Conservation (phyloP, 371 early-diverging fungal genomes). For the Rhizopus sp. region DNA sequence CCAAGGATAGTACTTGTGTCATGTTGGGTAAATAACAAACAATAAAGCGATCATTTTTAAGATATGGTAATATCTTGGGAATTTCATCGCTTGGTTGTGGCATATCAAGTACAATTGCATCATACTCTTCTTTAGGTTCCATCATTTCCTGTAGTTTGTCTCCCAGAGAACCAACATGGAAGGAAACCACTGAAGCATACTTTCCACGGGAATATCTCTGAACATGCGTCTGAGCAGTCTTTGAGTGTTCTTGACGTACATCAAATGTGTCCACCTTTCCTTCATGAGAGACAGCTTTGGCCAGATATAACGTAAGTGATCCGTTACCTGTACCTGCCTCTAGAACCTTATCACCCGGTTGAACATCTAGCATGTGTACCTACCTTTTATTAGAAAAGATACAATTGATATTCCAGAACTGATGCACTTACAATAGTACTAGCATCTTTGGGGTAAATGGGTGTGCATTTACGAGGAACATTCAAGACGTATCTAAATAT, state of each 20-base stretch:
- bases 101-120: constrained; percentile 73
- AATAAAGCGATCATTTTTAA: constrained; percentile 67
- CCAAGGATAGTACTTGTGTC: constrained; percentile 70
- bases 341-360: constrained; percentile 63
- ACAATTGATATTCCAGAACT: not conserved
- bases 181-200: constrained; percentile 48
- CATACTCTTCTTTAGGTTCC: constrained; percentile 41
- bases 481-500: constrained; percentile 54
- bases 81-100: constrained; percentile 64
- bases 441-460: constrained; percentile 80
- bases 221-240: constrained; percentile 59
- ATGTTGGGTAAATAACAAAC: constrained; percentile 79
- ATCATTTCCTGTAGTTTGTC: constrained; percentile 27
- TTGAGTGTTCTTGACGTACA: constrained; percentile 46
- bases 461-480: constrained; percentile 65
- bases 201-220: constrained; percentile 58
- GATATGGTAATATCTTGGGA: constrained; percentile 39
- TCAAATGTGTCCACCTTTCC: constrained; percentile 69
- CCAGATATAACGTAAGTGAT: constrained; percentile 67
- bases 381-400: constrained; percentile 9
- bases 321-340: constrained; percentile 84
- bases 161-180: constrained; percentile 54
- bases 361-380: constrained; percentile 64
- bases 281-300: constrained; percentile 55
- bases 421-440: constrained; percentile 56